Evolutionary conservation across 2,329 filamentous ascomycete species (phyloP), one percentile per base, ranked within the genome.

Genomic region (Bipolaris bicolor): DNA sequence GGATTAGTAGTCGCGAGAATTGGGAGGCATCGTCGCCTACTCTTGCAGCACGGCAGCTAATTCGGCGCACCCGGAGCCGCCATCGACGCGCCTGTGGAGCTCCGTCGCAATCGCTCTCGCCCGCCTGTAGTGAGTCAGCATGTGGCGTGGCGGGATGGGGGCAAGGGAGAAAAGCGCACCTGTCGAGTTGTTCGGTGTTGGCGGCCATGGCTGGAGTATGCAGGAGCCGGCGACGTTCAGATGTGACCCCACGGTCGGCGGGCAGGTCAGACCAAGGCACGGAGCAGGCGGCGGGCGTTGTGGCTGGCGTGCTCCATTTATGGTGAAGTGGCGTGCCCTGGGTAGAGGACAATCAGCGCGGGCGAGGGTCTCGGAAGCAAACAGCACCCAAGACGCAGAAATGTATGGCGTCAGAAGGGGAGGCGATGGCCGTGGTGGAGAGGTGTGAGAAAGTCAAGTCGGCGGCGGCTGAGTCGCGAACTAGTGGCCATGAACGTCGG

Each of bases 241-340:
- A 65, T 66, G 76, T 75, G 76, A 80, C 78, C 79, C 80, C 79
- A 81, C 80, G 80, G 81, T 81, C 79, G 76, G 78, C 77, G 75
- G 78, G 75, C 76, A 79, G 79, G 83, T 85, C 84, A 87, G 78
- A 84, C 84, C 75, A 80, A 79, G 78, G 80, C 80, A 78, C 80
- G 78, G 71, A 79, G 77, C 72, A 80, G 76, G 65, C 65, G 70
- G 77, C 76, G 75, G 74, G 73, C 75, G 76, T 73, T 71, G 73
- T 77, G 74, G 75, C 78, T 77, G 79, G 76, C 78, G 79, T 79
- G 77, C 83, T 84, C 84, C 84, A 86, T 84, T 84, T 83, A 85
- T 85, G 77, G 78, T 68, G 66, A 63, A 59, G 61, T 47, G 50
- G 59, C 61, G 46, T 71, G 67, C 69, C 69, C 71, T 69, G 60